Evolutionary conservation across 1,284 basidiomycete genomes (phyloP).

Genomic region (Microbotryum scabiosae): DNA sequence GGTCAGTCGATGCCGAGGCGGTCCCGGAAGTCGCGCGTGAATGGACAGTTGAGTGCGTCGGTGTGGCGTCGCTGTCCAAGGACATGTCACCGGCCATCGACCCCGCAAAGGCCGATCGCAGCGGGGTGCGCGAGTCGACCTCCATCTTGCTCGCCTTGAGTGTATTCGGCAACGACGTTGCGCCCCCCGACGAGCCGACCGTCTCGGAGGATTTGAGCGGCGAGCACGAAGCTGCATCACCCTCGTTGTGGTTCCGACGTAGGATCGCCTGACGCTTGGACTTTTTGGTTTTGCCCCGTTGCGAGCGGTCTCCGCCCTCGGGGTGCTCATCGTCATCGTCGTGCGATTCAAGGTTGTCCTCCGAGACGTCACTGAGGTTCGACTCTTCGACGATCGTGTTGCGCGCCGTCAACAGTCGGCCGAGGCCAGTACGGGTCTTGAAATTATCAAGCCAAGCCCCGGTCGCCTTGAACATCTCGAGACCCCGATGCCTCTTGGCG

Average conservation of each 20-base stretch:
- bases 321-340: background rate
- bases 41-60: slow-evolving; percentile 25
- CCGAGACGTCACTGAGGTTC: background rate
- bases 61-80: slow-evolving; percentile 27
- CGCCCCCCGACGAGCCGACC: slow-evolving; percentile 8
- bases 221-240: background rate
- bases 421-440: slow-evolving; percentile 52
- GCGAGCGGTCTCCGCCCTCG: background rate
- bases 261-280: background rate
- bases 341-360: background rate
- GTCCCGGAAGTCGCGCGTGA: slow-evolving; percentile 12
- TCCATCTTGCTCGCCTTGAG: slow-evolving; percentile 7
- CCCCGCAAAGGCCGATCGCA: background rate
- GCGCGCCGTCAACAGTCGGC: background rate
- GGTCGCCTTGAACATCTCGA: slow-evolving; percentile 75
- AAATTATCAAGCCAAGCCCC: slow-evolving; percentile 87
- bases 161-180: background rate
- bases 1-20: background rate
- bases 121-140: slow-evolving; percentile 3
- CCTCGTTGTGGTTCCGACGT: background rate
- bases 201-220: background rate
- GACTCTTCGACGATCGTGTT: slow-evolving; percentile 6
- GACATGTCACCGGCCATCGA: slow-evolving; percentile 12
- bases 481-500: slow-evolving; percentile 40
- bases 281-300: too few relatives aligned